Base-by-base conservation (phyloP, 148 eudicot species). In the Chenopodium quinoa region DNA sequence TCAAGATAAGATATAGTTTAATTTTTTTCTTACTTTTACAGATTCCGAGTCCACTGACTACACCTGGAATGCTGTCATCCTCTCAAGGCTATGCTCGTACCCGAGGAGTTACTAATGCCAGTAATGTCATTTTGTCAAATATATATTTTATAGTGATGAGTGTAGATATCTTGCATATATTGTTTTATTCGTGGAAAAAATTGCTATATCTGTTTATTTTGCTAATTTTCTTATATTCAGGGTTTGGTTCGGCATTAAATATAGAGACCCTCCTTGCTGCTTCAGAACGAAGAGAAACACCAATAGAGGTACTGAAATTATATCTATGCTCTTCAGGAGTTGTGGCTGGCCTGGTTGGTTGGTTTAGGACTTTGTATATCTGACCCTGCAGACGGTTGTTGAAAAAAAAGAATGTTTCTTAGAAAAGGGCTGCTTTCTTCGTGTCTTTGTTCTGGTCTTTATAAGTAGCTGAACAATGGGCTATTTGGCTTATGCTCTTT, bases 251-350 rank as follows among this genome's bases (percentile, higher is more conserved):
- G 76, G 97, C 97, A 29, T 86, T 93, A 64, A 95, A 88, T 83
- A 95, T 93, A 84, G 99, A 93, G 85, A 95, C 99, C 70, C 97
- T 95, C 79, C 93, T 93, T 86, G 96, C 97, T 90, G 99, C 99
- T 78, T 97, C 99, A 54, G 99, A 95, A 83, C 90, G 91, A 86
- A 93, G 90, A 87, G 93, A 93, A 81, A 91, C 97, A 76, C 97
- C 93, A 9, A 83, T 91, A 78, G 97, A 95, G 99, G 99, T 95
- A 84, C 62, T 75, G 64, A 72, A 19, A 34, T 32, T 74, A 27
- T 52, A 32, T 48, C 8, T 76, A 11, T 12, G 27, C 47, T 52
- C 34, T 34, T 54, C 54, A 12, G 12, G 31, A 40, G 40, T 77
- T 75, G 27, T 48, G 9, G 62, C 71, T 20, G 44, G 17, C 23